A percentile compares a stretch with the other conserved stretches of the same genome.
These are phyloP conservation scores for Lachancea fermentati DNA, from an alignment of 805 yeast genomes.

Conservation along the genomic window DNA sequence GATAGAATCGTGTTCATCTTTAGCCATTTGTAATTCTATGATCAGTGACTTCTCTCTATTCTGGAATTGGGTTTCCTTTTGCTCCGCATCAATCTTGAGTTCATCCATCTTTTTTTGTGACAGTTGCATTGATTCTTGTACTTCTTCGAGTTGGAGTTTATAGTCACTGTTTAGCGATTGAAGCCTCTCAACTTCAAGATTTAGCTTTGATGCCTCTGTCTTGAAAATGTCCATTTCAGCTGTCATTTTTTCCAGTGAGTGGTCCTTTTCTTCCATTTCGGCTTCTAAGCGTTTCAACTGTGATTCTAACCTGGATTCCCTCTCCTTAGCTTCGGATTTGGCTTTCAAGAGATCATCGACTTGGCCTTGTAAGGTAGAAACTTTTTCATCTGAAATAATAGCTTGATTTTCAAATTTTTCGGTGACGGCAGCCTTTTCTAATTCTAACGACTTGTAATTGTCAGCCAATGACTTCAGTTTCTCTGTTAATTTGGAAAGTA, in stretches of 20 bases:
- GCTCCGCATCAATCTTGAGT: neutral
- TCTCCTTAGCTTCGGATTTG: neutral
- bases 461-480: conserved; percentile 41
- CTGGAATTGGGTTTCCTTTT: neutral
- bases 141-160: neutral
- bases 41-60: neutral
- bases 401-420: conserved; percentile 10
- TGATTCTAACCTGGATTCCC: neutral
- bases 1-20: neutral
- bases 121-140: neutral
- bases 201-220: neutral
- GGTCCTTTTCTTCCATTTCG: neutral
- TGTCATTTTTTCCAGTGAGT: neutral
- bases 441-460: conserved; percentile 25
- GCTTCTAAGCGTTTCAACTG: neutral
- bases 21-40: neutral
- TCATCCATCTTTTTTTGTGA: neutral
- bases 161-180: neutral
- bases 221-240: neutral
- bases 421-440: conserved; percentile 20
- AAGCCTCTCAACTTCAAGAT: neutral
- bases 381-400: conserved; percentile 11
- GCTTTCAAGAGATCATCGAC: conserved; percentile 8
- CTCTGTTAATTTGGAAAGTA: conserved; percentile 40
- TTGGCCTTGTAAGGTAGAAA: conserved; percentile 10